These are phyloP conservation scores for Noccaea caerulescens DNA, from an alignment of 345 rosid genomes.

Conservation along the genomic window DNA sequence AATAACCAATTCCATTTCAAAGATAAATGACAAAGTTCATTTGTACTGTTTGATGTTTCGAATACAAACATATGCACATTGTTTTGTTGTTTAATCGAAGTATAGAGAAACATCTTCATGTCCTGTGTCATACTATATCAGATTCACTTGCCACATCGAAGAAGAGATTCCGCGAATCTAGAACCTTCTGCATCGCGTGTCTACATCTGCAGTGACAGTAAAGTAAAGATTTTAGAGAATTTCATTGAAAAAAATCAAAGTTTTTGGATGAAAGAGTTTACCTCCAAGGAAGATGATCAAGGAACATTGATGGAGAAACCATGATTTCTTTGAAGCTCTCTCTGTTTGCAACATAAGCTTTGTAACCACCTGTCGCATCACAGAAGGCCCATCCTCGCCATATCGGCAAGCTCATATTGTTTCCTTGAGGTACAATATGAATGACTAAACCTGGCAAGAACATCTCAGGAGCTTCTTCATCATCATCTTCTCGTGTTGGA, in stretches of 20 bases:
- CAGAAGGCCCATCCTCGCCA: conserved; percentile 66
- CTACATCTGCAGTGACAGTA: conserved; percentile 57
- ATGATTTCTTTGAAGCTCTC: conserved; percentile 71
- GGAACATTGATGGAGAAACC: conserved; percentile 87
- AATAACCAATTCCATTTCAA: conserved; percentile 3
- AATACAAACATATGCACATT: conserved; percentile 36
- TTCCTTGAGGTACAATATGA: conserved; percentile 65
- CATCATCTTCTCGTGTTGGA: conserved; percentile 43
- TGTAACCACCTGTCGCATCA: conserved; percentile 47
- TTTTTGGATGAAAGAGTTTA: conserved; percentile 26
- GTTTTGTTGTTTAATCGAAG: conserved; percentile 1
- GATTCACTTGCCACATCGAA: conserved; percentile 32
- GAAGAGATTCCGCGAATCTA: conserved; percentile 54
- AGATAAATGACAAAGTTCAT: conserved; percentile 20
- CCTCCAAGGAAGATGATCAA: conserved; percentile 99
- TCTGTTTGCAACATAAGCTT: conserved; percentile 69
- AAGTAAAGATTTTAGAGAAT: conserved; percentile 15
- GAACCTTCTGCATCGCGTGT: conserved; percentile 62
- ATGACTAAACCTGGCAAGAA: conserved; percentile 77
- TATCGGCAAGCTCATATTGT: conserved; percentile 41
- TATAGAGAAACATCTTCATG: conserved; percentile 19
- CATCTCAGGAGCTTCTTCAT: conserved; percentile 63
- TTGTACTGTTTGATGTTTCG: conserved; percentile 12
- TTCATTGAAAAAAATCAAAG: neutral
- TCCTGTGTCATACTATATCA: conserved; percentile 46